A percentile compares a stretch with the other conserved stretches of the same genome.
These are phyloP conservation scores for Bacterosira constricta DNA, from an alignment of 108 stramenopile genomes.

Conservation along the genomic window DNA sequence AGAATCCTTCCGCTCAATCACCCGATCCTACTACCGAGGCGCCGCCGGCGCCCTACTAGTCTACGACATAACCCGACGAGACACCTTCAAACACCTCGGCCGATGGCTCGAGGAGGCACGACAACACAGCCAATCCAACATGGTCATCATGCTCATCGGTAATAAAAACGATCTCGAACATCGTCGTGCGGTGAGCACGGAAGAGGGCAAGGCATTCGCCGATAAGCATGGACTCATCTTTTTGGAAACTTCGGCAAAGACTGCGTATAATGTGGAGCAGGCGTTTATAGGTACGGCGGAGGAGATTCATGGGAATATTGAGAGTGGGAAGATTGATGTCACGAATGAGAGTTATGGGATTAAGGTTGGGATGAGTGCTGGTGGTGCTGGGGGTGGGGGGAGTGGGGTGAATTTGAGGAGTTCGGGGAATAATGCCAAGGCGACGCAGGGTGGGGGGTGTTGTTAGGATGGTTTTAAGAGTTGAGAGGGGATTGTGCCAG, in stretches of 20 bases:
- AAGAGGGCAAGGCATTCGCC: slow-evolving; percentile 95
- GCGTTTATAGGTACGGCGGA: slow-evolving; percentile 99
- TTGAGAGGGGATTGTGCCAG: too few relatives aligned
- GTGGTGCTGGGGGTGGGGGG: slow-evolving; percentile 29
- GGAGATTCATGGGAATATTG: slow-evolving; percentile 97
- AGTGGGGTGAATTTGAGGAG: slow-evolving; percentile 18
- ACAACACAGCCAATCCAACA: slow-evolving; percentile 96
- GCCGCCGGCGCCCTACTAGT: slow-evolving; percentile 99
- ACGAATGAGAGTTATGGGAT: slow-evolving; percentile 96
- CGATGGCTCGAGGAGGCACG: slow-evolving; percentile 99
- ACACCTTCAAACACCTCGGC: slow-evolving; percentile 97
- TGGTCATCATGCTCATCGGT: slow-evolving; percentile 99
- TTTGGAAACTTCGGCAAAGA: slow-evolving; percentile 98
- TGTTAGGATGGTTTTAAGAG: slow-evolving; percentile 22
- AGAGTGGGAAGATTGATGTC: slow-evolving; percentile 95
- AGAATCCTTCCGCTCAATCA: slow-evolving; percentile 99
- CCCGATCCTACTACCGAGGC: slow-evolving; percentile 98
- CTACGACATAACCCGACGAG: slow-evolving; percentile 98
- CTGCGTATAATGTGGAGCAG: slow-evolving; percentile 96
- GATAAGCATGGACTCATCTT: slow-evolving; percentile 97
- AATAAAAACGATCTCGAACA: slow-evolving; percentile 97
- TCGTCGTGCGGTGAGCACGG: slow-evolving; percentile 86
- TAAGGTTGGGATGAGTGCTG: slow-evolving; percentile 90
- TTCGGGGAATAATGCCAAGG: slow-evolving; percentile 9
- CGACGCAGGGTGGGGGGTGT: slow-evolving; percentile 39